Percentiles rank a stretch among this genome's conserved stretches.
Conservation (phyloP, 805 yeast genomes). For the Hanseniaspora vineae region DNA sequence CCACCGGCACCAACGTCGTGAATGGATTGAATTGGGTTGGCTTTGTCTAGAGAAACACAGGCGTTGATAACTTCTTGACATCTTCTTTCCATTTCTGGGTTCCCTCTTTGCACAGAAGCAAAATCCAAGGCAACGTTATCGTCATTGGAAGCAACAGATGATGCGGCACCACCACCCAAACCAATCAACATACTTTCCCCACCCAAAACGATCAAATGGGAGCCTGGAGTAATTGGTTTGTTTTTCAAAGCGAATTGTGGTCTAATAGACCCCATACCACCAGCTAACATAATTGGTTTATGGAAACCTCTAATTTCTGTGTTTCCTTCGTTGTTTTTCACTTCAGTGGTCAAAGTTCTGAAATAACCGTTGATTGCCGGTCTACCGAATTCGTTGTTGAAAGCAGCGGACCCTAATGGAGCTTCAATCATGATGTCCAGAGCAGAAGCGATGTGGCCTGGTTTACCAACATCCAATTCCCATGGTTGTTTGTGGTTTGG, state of each 20-base stretch:
- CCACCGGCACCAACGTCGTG: slow-evolving; percentile 99
- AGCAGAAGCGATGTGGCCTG: slow-evolving; percentile 84
- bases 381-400: slow-evolving; percentile 97
- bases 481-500: slow-evolving; percentile 86
- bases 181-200: slow-evolving; percentile 98
- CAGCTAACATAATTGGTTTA: slow-evolving; percentile 98
- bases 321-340: slow-evolving; percentile 36
- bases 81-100: slow-evolving; percentile 98
- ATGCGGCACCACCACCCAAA: slow-evolving; percentile 99
- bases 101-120: slow-evolving; percentile 98
- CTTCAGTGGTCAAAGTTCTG: slow-evolving; percentile 81
- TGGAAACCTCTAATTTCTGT: slow-evolving; percentile 86
- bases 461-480: slow-evolving; percentile 81
- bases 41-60: slow-evolving; percentile 69
- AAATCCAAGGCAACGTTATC: slow-evolving; percentile 93
- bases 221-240: slow-evolving; percentile 79
- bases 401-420: slow-evolving; percentile 95
- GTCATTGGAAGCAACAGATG: slow-evolving; percentile 91
- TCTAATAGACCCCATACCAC: slow-evolving; percentile 96
- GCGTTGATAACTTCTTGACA: slow-evolving; percentile 97
- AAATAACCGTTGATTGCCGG: slow-evolving; percentile 95
- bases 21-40: slow-evolving; percentile 80
- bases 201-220: slow-evolving; percentile 85
- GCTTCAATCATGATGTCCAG: slow-evolving; percentile 94
- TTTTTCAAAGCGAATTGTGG: slow-evolving; percentile 86